Evolutionary conservation across 768 basidiomycete genomes (phyloP).

Genomic region (Terana coerulea): DNA sequence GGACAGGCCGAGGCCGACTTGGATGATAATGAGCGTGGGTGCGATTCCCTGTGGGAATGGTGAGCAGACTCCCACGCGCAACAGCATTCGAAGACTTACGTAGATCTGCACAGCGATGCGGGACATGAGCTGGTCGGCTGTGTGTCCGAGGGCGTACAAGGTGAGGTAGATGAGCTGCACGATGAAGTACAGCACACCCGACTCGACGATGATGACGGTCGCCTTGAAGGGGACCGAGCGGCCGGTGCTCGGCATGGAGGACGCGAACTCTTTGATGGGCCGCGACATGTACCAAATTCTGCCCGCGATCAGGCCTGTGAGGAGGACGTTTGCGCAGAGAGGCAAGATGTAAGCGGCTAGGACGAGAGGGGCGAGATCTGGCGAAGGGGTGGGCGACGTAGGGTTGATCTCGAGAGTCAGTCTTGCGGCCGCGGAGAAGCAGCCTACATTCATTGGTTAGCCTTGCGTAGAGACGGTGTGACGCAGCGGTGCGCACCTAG

Average conservation of each 20-base stretch:
- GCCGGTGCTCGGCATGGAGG: background rate
- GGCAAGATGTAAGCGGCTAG: constrained; percentile 36
- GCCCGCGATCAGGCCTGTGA: constrained; percentile 37
- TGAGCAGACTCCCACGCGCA: too few relatives aligned
- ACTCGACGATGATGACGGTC: constrained; percentile 32
- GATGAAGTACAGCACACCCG: constrained; percentile 36
- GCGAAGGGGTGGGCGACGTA: constrained; percentile 31
- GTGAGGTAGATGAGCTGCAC: constrained; percentile 37
- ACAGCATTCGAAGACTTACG: constrained; percentile 22
- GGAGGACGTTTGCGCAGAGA: constrained; percentile 37
- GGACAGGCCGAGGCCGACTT: background rate
- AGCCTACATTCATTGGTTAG: background rate
- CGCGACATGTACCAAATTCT: constrained; percentile 34
- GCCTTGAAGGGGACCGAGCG: background rate
- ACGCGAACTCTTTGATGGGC: background rate
- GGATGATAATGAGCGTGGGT: background rate
- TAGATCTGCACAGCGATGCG: constrained; percentile 38
- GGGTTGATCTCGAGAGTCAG: constrained; percentile 28
- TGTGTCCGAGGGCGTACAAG: constrained; percentile 32
- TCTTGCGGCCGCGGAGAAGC: constrained; percentile 24
- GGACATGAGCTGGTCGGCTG: constrained; percentile 33
- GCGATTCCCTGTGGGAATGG: background rate
- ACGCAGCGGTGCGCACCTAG: constrained; percentile 28
- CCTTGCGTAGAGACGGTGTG: background rate
- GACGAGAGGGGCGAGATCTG: constrained; percentile 31